Conservation (phyloP, 2,329 filamentous ascomycete species). For the Xylariomycetidae sp. region DNA sequence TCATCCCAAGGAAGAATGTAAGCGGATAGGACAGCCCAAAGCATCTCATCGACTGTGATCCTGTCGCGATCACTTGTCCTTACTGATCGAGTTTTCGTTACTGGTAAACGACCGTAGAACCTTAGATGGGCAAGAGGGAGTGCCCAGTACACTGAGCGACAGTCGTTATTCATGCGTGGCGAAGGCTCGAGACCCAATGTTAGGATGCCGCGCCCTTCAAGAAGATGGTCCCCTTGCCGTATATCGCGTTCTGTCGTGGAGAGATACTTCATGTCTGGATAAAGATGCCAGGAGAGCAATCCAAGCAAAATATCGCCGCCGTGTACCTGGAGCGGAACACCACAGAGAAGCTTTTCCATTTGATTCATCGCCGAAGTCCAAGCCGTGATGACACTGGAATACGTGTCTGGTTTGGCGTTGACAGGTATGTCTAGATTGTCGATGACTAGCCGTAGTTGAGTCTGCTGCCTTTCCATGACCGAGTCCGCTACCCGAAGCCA, state of each 20-base stretch:
- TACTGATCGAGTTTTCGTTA: slow-evolving; percentile 3
- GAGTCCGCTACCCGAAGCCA: slow-evolving; percentile 31
- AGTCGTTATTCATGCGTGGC: not conserved
- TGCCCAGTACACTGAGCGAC: slow-evolving; percentile 9
- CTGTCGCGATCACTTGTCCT: slow-evolving; percentile 8
- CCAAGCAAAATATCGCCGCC: slow-evolving; percentile 23
- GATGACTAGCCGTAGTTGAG: slow-evolving; percentile 23
- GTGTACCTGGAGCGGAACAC: slow-evolving; percentile 19
- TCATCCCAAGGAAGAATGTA: slow-evolving; percentile 5
- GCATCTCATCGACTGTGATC: slow-evolving; percentile 6
- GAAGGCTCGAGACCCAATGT: slow-evolving; percentile 8
- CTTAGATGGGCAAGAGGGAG: slow-evolving; percentile 9
- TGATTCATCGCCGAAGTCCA: slow-evolving; percentile 23
- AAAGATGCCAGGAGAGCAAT: slow-evolving; percentile 30
- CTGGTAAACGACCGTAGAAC: slow-evolving; percentile 8
- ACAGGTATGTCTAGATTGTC: slow-evolving; percentile 23
- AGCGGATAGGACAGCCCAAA: slow-evolving; percentile 4
- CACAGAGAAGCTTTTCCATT: slow-evolving; percentile 24
- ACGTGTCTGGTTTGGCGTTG: slow-evolving; percentile 16
- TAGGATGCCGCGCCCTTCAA: slow-evolving; percentile 5
- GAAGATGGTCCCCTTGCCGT: slow-evolving; percentile 2
- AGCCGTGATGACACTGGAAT: slow-evolving; percentile 22
- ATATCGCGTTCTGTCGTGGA: not conserved
- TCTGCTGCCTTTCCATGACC: slow-evolving; percentile 19
- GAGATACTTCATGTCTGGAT: slow-evolving; percentile 21